phyloP scores from a whole-genome alignment of 768 basidiomycete genomes.

The Pholiota molesta region DNA sequence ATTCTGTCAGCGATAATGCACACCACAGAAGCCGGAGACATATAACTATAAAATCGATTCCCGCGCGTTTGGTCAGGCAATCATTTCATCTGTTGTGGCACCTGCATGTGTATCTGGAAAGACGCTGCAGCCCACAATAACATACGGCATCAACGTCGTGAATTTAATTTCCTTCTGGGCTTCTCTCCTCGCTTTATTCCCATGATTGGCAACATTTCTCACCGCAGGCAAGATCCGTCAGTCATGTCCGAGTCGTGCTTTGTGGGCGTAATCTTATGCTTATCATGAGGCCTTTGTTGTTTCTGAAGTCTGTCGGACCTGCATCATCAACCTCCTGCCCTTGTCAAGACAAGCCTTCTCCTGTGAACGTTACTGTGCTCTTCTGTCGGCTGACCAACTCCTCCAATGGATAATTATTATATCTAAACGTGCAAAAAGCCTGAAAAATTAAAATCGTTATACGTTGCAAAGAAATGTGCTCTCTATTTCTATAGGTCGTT shows the following conservation, averaged over 20 bases:
- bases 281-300: not conserved
- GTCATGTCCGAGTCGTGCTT: not conserved
- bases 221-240: not conserved
- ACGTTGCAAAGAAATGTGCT: too few relatives aligned
- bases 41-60: too few relatives aligned
- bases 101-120: not conserved
- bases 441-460: too few relatives aligned
- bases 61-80: not conserved
- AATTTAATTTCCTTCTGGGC: not conserved
- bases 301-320: too few relatives aligned
- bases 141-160: conserved; percentile 1
- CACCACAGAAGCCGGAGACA: not conserved
- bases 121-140: not conserved
- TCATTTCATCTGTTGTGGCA: not conserved
- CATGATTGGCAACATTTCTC: not conserved
- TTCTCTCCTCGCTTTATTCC: conserved; percentile 3
- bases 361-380: not conserved
- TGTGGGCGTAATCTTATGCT: not conserved
- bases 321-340: too few relatives aligned
- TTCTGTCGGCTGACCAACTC: not conserved
- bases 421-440: not conserved
- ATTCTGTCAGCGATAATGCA: not conserved
- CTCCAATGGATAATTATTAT: not conserved
- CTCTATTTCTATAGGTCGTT: too few relatives aligned
- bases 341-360: too few relatives aligned